Evolutionary conservation across 257 asterid genomes (phyloP).

Genomic region (Solanum gracilifrons): DNA sequence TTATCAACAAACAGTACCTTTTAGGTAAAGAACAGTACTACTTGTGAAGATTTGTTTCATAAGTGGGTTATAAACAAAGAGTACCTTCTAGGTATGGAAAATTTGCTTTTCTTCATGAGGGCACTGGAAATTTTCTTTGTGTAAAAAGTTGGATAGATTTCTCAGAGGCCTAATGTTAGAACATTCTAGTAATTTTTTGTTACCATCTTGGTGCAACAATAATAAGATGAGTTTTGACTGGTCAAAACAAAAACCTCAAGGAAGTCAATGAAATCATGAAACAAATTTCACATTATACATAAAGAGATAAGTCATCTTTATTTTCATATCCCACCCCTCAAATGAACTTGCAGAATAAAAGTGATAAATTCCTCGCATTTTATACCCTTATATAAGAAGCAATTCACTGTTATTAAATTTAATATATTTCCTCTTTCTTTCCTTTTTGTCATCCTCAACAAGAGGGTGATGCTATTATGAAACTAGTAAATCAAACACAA

Average conservation of each 20-base stretch:
- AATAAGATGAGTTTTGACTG: background rate
- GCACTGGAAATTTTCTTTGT: background rate
- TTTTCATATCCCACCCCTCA: background rate
- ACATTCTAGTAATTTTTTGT: background rate
- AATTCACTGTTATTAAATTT: background rate
- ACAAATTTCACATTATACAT: background rate
- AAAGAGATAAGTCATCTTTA: background rate
- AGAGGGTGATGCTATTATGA: background rate
- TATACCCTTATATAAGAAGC: background rate
- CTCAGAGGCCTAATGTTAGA: background rate
- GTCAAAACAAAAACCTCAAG: background rate
- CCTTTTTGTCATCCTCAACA: background rate
- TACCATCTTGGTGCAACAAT: background rate
- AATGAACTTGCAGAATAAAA: background rate
- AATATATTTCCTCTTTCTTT: background rate
- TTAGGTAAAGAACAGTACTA: background rate
- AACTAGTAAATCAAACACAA: background rate
- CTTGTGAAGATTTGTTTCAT: background rate
- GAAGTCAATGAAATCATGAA: background rate
- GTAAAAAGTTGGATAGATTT: background rate
- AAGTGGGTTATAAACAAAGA: background rate
- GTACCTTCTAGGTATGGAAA: background rate
- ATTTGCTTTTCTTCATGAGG: background rate
- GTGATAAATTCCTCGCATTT: background rate
- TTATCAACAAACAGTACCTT: background rate